A percentile compares a stretch with the other conserved stretches of the same genome.
These are phyloP conservation scores for Aspergillus sp. DNA, from an alignment of 2,329 filamentous ascomycete species.

Conservation along the genomic window DNA sequence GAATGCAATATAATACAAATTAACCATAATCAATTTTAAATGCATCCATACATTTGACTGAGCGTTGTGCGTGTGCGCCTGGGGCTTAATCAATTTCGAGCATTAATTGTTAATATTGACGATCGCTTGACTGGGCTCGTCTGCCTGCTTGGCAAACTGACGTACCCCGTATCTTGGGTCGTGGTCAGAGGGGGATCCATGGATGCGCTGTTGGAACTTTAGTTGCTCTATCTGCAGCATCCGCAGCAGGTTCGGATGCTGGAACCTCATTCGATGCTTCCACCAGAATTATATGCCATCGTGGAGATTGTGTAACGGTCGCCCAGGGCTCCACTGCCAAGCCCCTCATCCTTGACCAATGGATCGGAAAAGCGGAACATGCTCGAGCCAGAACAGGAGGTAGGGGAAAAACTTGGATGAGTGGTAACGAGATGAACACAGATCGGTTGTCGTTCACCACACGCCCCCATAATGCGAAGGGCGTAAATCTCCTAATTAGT, in stretches of 20 bases:
- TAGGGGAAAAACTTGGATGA: not conserved
- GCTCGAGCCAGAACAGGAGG: not conserved
- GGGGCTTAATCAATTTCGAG: not conserved
- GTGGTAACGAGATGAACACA: not conserved
- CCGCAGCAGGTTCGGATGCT: not conserved
- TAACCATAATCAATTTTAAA: not conserved
- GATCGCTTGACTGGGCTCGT: not conserved
- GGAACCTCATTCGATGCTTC: not conserved
- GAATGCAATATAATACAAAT: not conserved
- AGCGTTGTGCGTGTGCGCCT: not conserved
- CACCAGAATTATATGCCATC: not conserved
- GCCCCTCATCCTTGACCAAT: not conserved
- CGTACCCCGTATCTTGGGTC: not conserved
- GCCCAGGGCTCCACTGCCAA: not conserved
- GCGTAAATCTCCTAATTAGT: not conserved
- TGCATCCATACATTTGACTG: not conserved
- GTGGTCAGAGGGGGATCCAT: not conserved
- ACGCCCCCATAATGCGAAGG: not conserved
- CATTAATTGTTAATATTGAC: not conserved
- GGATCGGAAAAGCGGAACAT: no score
- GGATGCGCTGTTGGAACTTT: not conserved
- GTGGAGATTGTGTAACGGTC: slow-evolving; percentile 2
- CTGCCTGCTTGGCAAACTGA: not conserved
- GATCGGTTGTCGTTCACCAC: not conserved
- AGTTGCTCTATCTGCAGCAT: not conserved